Conservation (phyloP, 2,329 filamentous ascomycete genomes). For the Thermomyces lanuginosus region DNA sequence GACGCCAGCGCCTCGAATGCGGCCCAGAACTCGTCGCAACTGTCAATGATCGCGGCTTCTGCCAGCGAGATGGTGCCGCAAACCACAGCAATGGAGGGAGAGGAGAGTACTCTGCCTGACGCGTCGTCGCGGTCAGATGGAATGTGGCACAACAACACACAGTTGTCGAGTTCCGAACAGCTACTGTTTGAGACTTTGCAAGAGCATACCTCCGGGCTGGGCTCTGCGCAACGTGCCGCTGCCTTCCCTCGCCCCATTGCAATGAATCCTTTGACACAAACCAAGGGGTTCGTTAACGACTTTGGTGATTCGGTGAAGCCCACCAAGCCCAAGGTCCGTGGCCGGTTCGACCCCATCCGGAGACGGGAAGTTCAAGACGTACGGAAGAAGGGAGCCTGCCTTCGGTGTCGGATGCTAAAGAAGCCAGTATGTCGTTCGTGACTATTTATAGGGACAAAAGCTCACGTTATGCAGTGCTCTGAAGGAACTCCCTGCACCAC, state of each 20-base stretch:
- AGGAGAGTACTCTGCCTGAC: constrained; percentile 13
- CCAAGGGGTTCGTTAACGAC: constrained; percentile 26
- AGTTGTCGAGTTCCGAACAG: constrained; percentile 23
- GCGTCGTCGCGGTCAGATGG: constrained; percentile 15
- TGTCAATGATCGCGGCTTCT: constrained; percentile 31
- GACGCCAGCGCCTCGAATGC: constrained; percentile 18
- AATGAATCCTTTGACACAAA: constrained; percentile 25
- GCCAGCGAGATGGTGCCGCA: constrained; percentile 31
- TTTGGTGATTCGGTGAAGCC: constrained; percentile 25
- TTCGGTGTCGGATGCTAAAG: constrained; percentile 48
- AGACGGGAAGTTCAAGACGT: constrained; percentile 44
- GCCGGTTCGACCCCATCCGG: constrained; percentile 39
- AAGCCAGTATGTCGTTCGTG: constrained; percentile 31
- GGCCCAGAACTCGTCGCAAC: constrained; percentile 24
- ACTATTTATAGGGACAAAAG: constrained; percentile 1
- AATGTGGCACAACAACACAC: constrained; percentile 18
- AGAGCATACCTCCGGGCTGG: constrained; percentile 24
- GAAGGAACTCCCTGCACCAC: constrained; percentile 43
- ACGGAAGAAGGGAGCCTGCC: constrained; percentile 44
- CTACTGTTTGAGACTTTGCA: constrained; percentile 24
- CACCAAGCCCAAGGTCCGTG: constrained; percentile 34
- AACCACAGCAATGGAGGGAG: constrained; percentile 19
- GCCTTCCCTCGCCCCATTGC: constrained; percentile 27
- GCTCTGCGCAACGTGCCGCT: constrained; percentile 23
- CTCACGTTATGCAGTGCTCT: constrained; percentile 30